Base-by-base conservation (phyloP, 2,329 filamentous ascomycete genomes). In the Fusarium azukiicola region DNA sequence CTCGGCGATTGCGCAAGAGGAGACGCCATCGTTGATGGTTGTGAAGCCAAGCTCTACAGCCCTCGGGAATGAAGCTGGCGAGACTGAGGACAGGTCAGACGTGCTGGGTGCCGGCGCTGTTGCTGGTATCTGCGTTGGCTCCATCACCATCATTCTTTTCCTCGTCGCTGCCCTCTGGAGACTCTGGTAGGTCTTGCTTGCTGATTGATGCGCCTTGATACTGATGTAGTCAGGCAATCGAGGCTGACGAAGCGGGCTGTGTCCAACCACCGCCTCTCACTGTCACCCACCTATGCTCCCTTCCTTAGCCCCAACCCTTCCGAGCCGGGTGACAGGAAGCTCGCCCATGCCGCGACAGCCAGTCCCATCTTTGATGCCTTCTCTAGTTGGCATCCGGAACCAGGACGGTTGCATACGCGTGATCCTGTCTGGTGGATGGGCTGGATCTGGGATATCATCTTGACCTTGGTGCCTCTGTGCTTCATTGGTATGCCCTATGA, bases 261-360 rank as follows among this genome's bases (percentile, higher is more conserved):
- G 56, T 61, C 56, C 17, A 61, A 61, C 56, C 56, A 61, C 56
- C 56, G 56, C 23, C 56, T 61, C 36, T 61, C 56, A 40, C 16
- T 61, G 16, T 61, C 56, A 61, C 56, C 56, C 40, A 61, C 56
- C 56, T 61, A 61, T 10, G 23, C 56, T 23, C 56, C 56, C 56
- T 61, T 61, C 56, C 56, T 61, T 21, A 61, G 36, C 14, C 56
- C 56, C n/a, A 61, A 61, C 21, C 56, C 56, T 42, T 40, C 56
- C 40, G 56, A 61, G 44, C 36, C 56, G 38, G 56, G 36, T 12
- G 56, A 21, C 56, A 61, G 40, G 56, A 61, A 36, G n/a, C 56
- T 61, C 21, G 38, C 21, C 9, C 56, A 61, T 61, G 36, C 56
- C 14, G 56, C 36, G 17, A 32, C 27, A 32, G 40, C 56, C 21